Conservation (phyloP, 2,329 filamentous ascomycete species). For the Ceratocystis lukuohia region DNA sequence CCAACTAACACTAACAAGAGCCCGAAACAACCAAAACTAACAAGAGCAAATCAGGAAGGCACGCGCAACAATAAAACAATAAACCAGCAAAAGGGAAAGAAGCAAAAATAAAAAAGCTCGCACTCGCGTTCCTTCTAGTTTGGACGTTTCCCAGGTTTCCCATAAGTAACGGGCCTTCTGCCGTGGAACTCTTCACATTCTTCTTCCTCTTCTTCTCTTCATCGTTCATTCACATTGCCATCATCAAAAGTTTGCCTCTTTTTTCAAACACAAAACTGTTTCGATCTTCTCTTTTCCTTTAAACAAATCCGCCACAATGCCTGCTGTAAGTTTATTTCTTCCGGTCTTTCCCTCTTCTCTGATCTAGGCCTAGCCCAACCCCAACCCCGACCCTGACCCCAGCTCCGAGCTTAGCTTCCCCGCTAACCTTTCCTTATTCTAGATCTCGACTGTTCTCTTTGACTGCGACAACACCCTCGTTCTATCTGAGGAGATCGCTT, state of each 20-base stretch:
- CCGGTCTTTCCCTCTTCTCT: background rate
- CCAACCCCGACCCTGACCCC: too few species aligned
- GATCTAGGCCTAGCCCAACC: background rate
- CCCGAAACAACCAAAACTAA: background rate
- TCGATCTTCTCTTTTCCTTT: background rate
- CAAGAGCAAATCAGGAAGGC: background rate
- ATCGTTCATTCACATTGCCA: background rate
- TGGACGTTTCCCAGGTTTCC: background rate
- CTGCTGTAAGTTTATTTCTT: constrained; percentile 14
- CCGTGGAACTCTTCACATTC: background rate
- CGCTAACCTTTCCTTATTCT: background rate
- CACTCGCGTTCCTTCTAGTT: background rate
- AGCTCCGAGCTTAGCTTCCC: background rate
- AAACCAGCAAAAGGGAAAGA: background rate
- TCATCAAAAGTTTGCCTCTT: too few species aligned
- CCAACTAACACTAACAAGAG: background rate
- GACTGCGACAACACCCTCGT: constrained; percentile 88
- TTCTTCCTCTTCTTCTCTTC: background rate
- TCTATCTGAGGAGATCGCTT: constrained; percentile 78
- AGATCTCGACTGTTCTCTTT: constrained; percentile 57
- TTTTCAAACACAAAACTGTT: background rate
- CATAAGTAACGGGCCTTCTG: background rate
- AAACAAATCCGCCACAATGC: constrained; percentile 8
- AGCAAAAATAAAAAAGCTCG: background rate
- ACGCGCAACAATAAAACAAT: background rate